Evolutionary conservation across 2,329 filamentous ascomycete species (phyloP), one percentile per base, ranked within the genome.

Genomic region (Colletotrichum tropicale): DNA sequence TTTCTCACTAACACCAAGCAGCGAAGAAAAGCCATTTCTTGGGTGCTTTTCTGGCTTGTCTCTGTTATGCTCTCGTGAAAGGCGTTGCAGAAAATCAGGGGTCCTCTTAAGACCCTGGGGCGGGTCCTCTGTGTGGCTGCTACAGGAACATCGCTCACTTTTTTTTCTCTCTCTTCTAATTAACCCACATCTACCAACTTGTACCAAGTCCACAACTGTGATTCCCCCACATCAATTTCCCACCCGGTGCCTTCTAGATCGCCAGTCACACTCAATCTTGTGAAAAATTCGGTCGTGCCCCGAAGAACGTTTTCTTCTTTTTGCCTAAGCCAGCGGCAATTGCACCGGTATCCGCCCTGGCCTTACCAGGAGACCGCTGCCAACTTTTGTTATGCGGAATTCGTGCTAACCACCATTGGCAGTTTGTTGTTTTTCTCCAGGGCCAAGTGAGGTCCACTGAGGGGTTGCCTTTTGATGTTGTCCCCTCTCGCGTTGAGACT

Each of bases 161-260:
- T 55, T 48, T 52, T 52, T 66, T 55, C n/a, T n/a, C n/a, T n/a
- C 16, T 48, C 15, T 58, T 58, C 55, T 58, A 26, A 6, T 18
- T 28, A 58, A 28, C 55, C 62, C 62, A 48, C 36, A 24, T 15
- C 32, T 43, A 21, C 66, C 3, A 4, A 36, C 34, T 36, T 36
- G 34, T 36, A 36, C 34, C 66, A 38, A 68, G 34, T 28, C 66
- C 32, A 60, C 48, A 48, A 34, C 36, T 61, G 18, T 30, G 8
- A 26, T 60, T 34, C 55, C 67, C 67, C 67, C 67, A 55, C 67
- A 32, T 70, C 67, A 75, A 71, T 67, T 71, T 75, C 62, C 34
- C 65, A 55, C 24, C 26, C 55, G 32, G 38, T 58, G 69, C 24
- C 61, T 66, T 74, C 73, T 75, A 68, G 69, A 73, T 75, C 62